Base-by-base conservation (phyloP, 257 asterid genomes). In the Fraxinus pennsylvanica region DNA sequence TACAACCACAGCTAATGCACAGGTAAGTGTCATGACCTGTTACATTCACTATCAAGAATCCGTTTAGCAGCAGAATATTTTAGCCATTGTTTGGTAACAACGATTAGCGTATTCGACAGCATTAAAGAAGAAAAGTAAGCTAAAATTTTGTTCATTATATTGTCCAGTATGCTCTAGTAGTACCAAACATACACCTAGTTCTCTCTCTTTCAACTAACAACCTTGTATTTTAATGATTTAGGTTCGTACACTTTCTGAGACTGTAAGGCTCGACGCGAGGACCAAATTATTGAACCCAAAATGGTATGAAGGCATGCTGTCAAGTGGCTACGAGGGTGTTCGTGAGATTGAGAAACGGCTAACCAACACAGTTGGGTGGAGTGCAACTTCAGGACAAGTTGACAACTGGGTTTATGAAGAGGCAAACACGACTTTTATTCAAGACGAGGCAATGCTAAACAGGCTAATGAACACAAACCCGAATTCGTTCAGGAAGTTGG, bases 1-100 rank as follows among this genome's bases (percentile, higher is more conserved):
- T 84, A 93, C 99, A 73, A 95, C 99, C 79, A 95, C 99, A 47
- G 98, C 99, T 45, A 95, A 95, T 88, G 98, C 99, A 22, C 98
- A 93, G 97, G 99, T 91, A 77, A 82, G 43, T 45, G 72, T 29
- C 12, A 70, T 72, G 25, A 41, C 66, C 21, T 14, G 59, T 47
- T 47, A 15, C 57, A 47, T 15, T 77, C 32, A 72, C 22, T 9
- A 50, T 5, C 10, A 38, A 38, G 36, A 15, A n/a, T 10, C 68
- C 4, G 2, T 81, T 43, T 15, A 47, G 21, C 59, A 3, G 21
- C 57, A 47, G 57, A 47, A 47, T 47, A 47, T 15, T 47, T 15
- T 47, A 47, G 57, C n/a, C 35, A 29, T 65, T 45, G 32, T 70
- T 70, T 70, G 39, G 32, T 45, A 6, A 15, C 0, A 21, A 8